Evolutionary conservation across 2,329 filamentous ascomycete species (phyloP).

Genomic region (Didymella segeticola): DNA sequence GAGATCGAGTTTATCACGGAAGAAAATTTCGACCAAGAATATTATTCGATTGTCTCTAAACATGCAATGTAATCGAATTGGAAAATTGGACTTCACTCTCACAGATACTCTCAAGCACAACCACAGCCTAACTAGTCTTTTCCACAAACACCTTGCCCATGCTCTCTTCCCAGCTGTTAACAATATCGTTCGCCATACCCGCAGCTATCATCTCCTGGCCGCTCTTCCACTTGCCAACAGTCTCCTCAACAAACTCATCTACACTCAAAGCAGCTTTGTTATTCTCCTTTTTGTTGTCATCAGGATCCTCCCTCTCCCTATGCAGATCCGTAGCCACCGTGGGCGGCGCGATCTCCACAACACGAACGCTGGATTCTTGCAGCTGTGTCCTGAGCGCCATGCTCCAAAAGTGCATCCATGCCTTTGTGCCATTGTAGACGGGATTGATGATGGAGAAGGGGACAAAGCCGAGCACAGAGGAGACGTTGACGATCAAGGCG

Average conservation of each 20-base stretch:
- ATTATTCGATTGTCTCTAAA: too few relatives aligned
- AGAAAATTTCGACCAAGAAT: too few relatives aligned
- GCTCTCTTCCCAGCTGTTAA: constrained; percentile 54
- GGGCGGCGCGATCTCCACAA: constrained; percentile 64
- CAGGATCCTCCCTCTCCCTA: constrained; percentile 61
- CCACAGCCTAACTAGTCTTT: constrained; percentile 11
- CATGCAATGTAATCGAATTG: too few relatives aligned
- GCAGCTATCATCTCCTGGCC: constrained; percentile 59
- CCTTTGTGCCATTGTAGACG: constrained; percentile 66
- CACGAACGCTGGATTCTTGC: constrained; percentile 51
- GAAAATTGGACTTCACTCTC: too few relatives aligned
- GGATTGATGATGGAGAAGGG: constrained; percentile 63
- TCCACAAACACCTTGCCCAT: constrained; percentile 47
- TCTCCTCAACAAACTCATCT: constrained; percentile 62
- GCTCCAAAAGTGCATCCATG: constrained; percentile 64
- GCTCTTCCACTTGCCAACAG: constrained; percentile 54
- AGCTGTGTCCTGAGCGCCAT: constrained; percentile 63
- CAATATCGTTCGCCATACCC: constrained; percentile 51
- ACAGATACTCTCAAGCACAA: too few relatives aligned
- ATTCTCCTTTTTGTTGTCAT: constrained; percentile 67
- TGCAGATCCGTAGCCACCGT: constrained; percentile 63
- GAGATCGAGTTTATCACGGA: too few relatives aligned
- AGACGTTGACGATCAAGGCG: constrained; percentile 62
- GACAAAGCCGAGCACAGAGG: constrained; percentile 60
- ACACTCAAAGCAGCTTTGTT: constrained; percentile 58